These are phyloP conservation scores for Fusarium anguioides DNA, from an alignment of 2,329 filamentous ascomycete species.

Conservation along the genomic window DNA sequence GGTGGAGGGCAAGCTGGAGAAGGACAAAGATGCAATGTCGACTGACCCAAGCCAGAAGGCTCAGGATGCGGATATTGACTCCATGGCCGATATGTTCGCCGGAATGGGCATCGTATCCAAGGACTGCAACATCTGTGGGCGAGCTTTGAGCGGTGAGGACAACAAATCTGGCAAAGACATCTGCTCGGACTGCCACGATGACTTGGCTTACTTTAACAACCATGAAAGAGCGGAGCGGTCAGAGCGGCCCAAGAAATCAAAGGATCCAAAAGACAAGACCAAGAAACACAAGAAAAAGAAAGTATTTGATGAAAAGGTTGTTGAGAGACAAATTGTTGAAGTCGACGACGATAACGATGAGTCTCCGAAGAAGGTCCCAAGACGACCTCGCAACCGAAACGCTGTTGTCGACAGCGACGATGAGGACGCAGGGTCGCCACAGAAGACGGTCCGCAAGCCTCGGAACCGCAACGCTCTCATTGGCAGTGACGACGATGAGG, in stretches of 20 bases:
- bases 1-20: slow-evolving; percentile 84
- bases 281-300: slow-evolving; percentile 32
- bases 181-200: slow-evolving; percentile 80
- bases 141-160: slow-evolving; percentile 67
- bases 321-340: slow-evolving; percentile 29
- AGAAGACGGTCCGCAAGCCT: slow-evolving; percentile 48
- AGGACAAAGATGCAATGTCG: slow-evolving; percentile 86
- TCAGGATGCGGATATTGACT: slow-evolving; percentile 76
- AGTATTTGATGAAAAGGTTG: slow-evolving; percentile 27
- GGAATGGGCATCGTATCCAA: slow-evolving; percentile 82
- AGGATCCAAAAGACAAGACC: slow-evolving; percentile 32
- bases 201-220: slow-evolving; percentile 73
- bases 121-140: slow-evolving; percentile 86
- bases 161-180: slow-evolving; percentile 56
- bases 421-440: slow-evolving; percentile 28
- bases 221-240: slow-evolving; percentile 57
- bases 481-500: slow-evolving; percentile 74
- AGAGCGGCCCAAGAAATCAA: slow-evolving; percentile 49
- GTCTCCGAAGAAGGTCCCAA: slow-evolving; percentile 25
- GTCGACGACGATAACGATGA: slow-evolving; percentile 38
- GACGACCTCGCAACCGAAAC: slow-evolving; percentile 30
- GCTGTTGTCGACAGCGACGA: slow-evolving; percentile 35
- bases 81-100: slow-evolving; percentile 86
- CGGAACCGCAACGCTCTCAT: slow-evolving; percentile 67
- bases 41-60: slow-evolving; percentile 68